Conservation (phyloP, 1,139 yeast species). For the Saccharomyces hybrid region DNA sequence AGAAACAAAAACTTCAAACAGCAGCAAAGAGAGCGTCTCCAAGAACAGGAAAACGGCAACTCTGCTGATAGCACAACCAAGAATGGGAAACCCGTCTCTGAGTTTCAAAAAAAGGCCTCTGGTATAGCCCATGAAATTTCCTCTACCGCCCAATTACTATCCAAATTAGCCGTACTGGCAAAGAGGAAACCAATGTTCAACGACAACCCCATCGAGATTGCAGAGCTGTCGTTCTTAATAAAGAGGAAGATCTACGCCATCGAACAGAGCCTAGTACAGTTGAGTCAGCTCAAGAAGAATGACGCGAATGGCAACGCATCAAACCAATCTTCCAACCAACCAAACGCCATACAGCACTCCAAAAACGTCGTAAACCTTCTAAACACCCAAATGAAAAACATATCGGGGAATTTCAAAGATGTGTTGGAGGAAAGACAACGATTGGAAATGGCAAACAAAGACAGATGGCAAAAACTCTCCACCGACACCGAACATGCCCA, state of each 20-base stretch:
- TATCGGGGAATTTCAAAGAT: conserved; percentile 83
- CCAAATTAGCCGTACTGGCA: conserved; percentile 76
- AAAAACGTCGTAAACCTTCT: conserved; percentile 80
- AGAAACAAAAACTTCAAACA: conserved; percentile 13
- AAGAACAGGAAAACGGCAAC: not conserved
- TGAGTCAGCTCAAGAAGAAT: conserved; percentile 38
- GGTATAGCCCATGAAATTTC: conserved; percentile 83
- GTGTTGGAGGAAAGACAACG: conserved; percentile 83
- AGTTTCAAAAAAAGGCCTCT: conserved; percentile 76
- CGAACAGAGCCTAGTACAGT: conserved; percentile 56
- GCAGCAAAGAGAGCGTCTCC: not conserved
- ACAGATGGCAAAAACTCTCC: conserved; percentile 78
- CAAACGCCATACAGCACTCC: conserved; percentile 42
- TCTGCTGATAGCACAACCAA: not conserved
- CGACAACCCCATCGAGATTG: conserved; percentile 89
- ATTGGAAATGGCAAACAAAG: conserved; percentile 72
- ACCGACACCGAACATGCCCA: conserved; percentile 1
- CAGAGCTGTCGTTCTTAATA: conserved; percentile 84
- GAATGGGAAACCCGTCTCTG: conserved; percentile 31
- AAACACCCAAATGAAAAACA: conserved; percentile 83
- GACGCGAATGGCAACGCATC: conserved; percentile 47
- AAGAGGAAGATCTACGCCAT: conserved; percentile 87
- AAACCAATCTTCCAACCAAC: conserved; percentile 32
- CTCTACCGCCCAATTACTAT: conserved; percentile 75
- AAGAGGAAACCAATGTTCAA: conserved; percentile 89